Conservation (phyloP, 31 red algal species). For the Odonthalia washingtoniensis region DNA sequence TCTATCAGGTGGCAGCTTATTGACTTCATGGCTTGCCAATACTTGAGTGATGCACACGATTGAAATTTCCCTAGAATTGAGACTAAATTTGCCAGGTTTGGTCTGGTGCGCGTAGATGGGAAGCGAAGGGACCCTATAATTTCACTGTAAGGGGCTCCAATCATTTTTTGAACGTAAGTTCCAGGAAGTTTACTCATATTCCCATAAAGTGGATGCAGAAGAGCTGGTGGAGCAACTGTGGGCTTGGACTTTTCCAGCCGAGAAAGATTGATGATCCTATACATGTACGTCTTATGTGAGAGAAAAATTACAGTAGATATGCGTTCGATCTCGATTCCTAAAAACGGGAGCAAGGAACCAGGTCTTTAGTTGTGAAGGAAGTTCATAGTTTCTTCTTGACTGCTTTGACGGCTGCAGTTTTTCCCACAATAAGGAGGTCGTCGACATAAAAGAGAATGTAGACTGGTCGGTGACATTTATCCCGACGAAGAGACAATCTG, state of each 20-base stretch:
- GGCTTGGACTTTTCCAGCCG: conserved; percentile 31
- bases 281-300: conserved; percentile 23
- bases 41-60: neutral
- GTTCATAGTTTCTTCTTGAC: neutral
- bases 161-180: neutral
- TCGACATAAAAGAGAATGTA: conserved; percentile 41
- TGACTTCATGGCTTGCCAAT: conserved; percentile 45
- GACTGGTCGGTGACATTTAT: neutral
- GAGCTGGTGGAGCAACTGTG: conserved; percentile 21
- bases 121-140: conserved; percentile 17
- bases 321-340: conserved; percentile 36
- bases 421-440: conserved; percentile 25
- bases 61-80: conserved; percentile 28
- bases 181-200: neutral
- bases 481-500: too few species aligned
- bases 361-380: conserved; percentile 11
- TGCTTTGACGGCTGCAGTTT: neutral
- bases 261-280: conserved; percentile 7
- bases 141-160: conserved; percentile 12
- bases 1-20: conserved; percentile 18
- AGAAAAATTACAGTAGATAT: neutral
- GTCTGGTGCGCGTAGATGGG: conserved; percentile 9
- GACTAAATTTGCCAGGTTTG: conserved; percentile 23
- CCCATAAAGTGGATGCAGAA: conserved; percentile 29
- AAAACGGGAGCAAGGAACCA: neutral